Base-by-base conservation (phyloP, 1,139 yeast species). In the Yamadazyma blattariae region DNA sequence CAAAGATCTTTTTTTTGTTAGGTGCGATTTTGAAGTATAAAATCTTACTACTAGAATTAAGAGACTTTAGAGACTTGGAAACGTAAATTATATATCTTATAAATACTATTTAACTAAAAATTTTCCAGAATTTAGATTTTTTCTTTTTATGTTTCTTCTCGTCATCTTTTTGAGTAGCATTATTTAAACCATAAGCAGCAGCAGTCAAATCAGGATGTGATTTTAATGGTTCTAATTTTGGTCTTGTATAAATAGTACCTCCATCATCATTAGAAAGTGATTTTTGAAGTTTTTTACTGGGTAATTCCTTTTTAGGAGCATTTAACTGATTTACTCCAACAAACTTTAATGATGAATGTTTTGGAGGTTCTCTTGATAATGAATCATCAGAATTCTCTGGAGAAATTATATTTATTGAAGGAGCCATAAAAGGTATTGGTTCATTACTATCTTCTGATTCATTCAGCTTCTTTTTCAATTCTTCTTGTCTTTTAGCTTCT, bases 181-280 rank as follows among this genome's bases (percentile, higher is more conserved):
- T 12, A 19, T 31, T 11, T 25, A 20, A 13, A n/a, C 33, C 40
- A 27, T 32, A 33, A 11, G 36, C 25, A 8, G 40, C 36, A 8
- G 40, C 36, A 8, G 51, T 56, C 23, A 66, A 49, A 36, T 62
- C 68, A 1, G 74, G 74, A 39, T 67, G 74, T 6, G 73, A 66
- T 39, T 62, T 64, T 22, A 55, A 46, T 1, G 74, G 71, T 44
- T 61, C 67, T 27, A 61, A 41, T 12, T 32, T 49, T 3, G 68
- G 72, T 14, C 67, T 56, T 26, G 59, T 52, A 17, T 17, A 17
- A 22, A 7, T 20, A 5, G 27, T 19, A 16, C 29, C 18, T 8
- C 41, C 36, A 16, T 52, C 64, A n/a, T 61, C 67, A 37, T 60
- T 56, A 3, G 67, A 59, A 29, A 57, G 46, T 2, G 61, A 60